phyloP scores from a whole-genome alignment of 169 alveolate species.

The Fabrea salina region DNA sequence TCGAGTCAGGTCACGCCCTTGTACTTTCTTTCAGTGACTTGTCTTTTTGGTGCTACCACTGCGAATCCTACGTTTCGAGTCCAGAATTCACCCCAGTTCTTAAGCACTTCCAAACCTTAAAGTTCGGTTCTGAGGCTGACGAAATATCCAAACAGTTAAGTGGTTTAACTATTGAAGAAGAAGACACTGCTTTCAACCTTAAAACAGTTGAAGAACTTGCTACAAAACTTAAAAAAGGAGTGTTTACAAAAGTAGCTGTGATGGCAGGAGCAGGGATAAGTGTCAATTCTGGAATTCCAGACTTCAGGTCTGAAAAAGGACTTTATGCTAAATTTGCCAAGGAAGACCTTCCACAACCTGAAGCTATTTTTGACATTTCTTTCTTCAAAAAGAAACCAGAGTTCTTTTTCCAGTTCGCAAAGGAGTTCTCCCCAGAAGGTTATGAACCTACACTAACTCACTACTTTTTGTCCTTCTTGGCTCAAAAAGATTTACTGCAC shows the following conservation, averaged over 20 bases:
- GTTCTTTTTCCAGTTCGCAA: conserved; percentile 76
- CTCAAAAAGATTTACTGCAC: conserved; percentile 41
- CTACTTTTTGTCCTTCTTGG: conserved; percentile 51
- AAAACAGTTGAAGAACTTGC: conserved; percentile 17
- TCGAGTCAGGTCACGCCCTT: conserved; percentile 55
- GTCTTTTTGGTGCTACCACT: conserved; percentile 80
- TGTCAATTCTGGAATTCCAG: conserved; percentile 88
- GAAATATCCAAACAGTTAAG: not conserved
- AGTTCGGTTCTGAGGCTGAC: not conserved
- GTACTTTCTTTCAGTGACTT: conserved; percentile 71
- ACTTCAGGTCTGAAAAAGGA: conserved; percentile 79
- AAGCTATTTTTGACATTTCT: conserved; percentile 65
- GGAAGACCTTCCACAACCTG: conserved; percentile 74
- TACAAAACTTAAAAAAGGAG: not conserved
- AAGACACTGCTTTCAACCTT: not conserved
- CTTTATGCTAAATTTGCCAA: conserved; percentile 59
- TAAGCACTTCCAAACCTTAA: not conserved
- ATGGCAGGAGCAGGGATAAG: conserved; percentile 88
- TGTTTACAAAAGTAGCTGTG: conserved; percentile 50
- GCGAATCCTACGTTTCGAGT: conserved; percentile 61
- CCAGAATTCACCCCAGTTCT: not conserved
- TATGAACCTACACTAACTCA: conserved; percentile 82
- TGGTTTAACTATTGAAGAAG: not conserved
- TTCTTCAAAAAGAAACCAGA: conserved; percentile 75
- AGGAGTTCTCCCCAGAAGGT: conserved; percentile 58